A percentile compares a stretch with the other conserved stretches of the same genome.
These are phyloP conservation scores for Mortierella hygrophila DNA, from an alignment of 192 early-diverging fungal genomes.

Conservation along the genomic window DNA sequence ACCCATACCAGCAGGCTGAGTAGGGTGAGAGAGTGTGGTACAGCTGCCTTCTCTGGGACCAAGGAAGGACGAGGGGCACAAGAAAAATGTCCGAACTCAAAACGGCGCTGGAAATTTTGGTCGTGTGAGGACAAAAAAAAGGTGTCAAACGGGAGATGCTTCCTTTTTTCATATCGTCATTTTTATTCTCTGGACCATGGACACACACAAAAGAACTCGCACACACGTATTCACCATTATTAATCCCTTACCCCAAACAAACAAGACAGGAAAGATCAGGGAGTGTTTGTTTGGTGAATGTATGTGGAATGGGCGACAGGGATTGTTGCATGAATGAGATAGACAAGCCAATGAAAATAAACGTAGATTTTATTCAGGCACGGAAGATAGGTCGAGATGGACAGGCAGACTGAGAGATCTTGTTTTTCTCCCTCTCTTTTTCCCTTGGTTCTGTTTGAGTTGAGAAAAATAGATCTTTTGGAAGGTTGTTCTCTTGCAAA, in stretches of 20 bases:
- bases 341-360: neutral
- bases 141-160: neutral
- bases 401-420: neutral
- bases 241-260: neutral
- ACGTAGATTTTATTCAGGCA: neutral
- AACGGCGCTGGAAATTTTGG: neutral
- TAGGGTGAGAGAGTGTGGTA: neutral
- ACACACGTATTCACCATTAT: neutral
- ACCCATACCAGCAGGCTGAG: neutral
- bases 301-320: neutral
- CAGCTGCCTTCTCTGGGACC: neutral
- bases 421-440: neutral
- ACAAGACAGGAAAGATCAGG: neutral
- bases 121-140: conserved; percentile 3
- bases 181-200: neutral
- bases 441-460: neutral
- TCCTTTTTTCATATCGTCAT: neutral
- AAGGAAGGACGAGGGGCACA: neutral
- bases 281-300: neutral
- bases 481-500: neutral
- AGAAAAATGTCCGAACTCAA: neutral
- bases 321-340: neutral
- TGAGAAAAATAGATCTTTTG: neutral
- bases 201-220: neutral
- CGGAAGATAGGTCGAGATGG: neutral